Conservation (phyloP, 306 rosid genomes). For the Cicer cuneatum region DNA sequence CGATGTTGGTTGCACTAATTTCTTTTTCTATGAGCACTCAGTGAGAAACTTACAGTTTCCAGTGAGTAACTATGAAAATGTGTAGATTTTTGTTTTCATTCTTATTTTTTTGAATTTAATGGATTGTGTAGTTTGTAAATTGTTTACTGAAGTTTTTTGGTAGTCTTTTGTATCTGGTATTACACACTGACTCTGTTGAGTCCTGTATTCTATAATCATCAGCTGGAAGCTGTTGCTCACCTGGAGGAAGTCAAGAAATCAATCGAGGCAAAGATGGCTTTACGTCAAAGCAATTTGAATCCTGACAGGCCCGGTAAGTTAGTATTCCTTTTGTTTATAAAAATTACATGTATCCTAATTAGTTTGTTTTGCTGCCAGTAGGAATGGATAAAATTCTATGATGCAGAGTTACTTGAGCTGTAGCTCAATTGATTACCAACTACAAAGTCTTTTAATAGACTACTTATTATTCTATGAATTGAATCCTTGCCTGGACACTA, state of each 20-base stretch:
- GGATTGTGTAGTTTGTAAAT: constrained; percentile 9
- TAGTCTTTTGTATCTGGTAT: constrained; percentile 8
- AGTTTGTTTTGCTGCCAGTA: constrained; percentile 11
- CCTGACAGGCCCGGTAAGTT: constrained; percentile 96
- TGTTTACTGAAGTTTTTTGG: constrained; percentile 12
- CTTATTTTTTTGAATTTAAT: constrained; percentile 2
- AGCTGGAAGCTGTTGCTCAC: constrained; percentile 87
- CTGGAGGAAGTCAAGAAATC: constrained; percentile 90
- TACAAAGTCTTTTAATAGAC: background rate
- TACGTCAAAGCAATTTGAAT: constrained; percentile 91
- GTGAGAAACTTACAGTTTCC: constrained; percentile 12
- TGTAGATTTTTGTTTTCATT: background rate
- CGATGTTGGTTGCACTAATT: background rate
- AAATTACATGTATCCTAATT: constrained; percentile 17
- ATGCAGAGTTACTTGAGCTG: constrained; percentile 9
- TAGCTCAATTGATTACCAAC: constrained; percentile 18
- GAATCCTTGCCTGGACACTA: constrained; percentile 1
- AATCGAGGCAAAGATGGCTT: constrained; percentile 80
- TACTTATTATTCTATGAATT: constrained; percentile 21
- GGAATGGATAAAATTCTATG: constrained; percentile 24
- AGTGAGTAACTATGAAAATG: constrained; percentile 3
- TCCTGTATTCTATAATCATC: background rate
- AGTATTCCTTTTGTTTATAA: constrained; percentile 18
- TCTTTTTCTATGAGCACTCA: background rate
- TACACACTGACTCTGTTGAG: constrained; percentile 31